Base-by-base conservation (phyloP, 192 early-diverging fungal genomes). In the Entophlyctis luteolus region DNA sequence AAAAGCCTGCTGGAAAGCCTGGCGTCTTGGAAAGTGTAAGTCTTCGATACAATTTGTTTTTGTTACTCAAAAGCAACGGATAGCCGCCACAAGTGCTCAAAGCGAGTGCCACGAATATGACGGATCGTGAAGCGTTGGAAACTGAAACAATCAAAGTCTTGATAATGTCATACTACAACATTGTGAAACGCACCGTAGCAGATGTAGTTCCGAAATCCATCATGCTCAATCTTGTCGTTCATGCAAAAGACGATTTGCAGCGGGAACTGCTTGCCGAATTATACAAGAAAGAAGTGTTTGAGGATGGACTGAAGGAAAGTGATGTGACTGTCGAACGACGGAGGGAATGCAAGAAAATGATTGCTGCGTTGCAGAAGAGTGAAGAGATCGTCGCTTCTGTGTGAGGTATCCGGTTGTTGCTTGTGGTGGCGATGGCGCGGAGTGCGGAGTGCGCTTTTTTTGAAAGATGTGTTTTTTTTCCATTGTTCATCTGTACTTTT, bases 341-440 rank as follows among this genome's bases (percentile, higher is more conserved):
- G 63, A 84, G 84, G 68, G 97, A 99, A 77, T 97, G 94, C 84
- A 92, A 90, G 76, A 95, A 96, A 84, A 99, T 99, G 98, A 96
- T 99, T 74, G 90, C 71, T 60, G 91, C 91, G 22, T 72, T 93
- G 48, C 86, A 89, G 72, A 90, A 84, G 76, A 90, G 90, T n/a
- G 91, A 93, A 62, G 89, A 90, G 74, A 86, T 88, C 52, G 77
- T 84, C 69, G 75, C 72, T n/a, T 67, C 70, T 6, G 75, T 80
- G 28, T 80, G 45, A 72, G n/a, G n/a, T n/a, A n/a, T n/a, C n/a
- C n/a, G n/a, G n/a, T n/a, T n/a, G n/a, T n/a, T n/a, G n/a, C n/a
- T n/a, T n/a, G n/a, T n/a, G n/a, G n/a, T n/a, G n/a, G n/a, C n/a
- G n/a, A n/a, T n/a, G n/a, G n/a, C n/a, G n/a, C n/a, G n/a, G n/a